Conservation (phyloP, 1,139 yeast genomes). For the Suhomyces atakaporum region DNA sequence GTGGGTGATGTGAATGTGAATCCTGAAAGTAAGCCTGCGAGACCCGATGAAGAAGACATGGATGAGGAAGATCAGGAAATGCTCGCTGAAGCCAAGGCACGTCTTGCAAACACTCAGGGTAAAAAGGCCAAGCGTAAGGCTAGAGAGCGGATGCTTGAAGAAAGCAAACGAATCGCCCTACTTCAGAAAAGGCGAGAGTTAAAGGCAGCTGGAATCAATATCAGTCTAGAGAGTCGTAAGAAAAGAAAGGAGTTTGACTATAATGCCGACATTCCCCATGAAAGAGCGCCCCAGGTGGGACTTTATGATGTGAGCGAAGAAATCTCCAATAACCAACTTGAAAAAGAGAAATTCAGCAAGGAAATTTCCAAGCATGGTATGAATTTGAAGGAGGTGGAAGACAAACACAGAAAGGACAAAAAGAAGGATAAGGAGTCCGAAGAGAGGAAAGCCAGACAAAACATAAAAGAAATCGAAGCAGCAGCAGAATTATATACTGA, state of each 20-base stretch:
- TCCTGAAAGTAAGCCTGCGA: constrained; percentile 82
- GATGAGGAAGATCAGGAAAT: constrained; percentile 90
- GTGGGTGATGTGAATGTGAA: constrained; percentile 64
- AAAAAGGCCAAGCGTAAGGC: constrained; percentile 92
- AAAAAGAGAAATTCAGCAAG: constrained; percentile 45
- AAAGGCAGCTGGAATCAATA: constrained; percentile 79
- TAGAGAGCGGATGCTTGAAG: constrained; percentile 76
- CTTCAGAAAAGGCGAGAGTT: constrained; percentile 82
- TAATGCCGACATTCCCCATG: constrained; percentile 80
- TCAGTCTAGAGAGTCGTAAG: constrained; percentile 51
- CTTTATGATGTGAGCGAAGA: constrained; percentile 70
- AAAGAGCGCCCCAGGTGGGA: constrained; percentile 70
- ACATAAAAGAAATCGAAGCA: constrained; percentile 23
- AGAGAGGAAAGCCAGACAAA: constrained; percentile 22
- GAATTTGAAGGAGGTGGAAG: constrained; percentile 38
- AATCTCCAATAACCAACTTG: constrained; percentile 37
- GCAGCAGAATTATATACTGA: constrained; percentile 38
- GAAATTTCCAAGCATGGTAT: constrained; percentile 53
- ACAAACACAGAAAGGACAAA: constrained; percentile 35
- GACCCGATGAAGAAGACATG: constrained; percentile 76
- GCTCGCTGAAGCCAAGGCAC: constrained; percentile 90
- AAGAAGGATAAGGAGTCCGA: constrained; percentile 27
- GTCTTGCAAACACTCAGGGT: constrained; percentile 91
- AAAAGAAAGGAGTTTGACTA: constrained; percentile 70
- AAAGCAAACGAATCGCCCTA: constrained; percentile 71